Percentiles rank a stretch among this genome's conserved stretches.
These are phyloP conservation scores for Phyllosticta citriasiana DNA, from an alignment of 2,329 filamentous ascomycete species.

Conservation along the genomic window DNA sequence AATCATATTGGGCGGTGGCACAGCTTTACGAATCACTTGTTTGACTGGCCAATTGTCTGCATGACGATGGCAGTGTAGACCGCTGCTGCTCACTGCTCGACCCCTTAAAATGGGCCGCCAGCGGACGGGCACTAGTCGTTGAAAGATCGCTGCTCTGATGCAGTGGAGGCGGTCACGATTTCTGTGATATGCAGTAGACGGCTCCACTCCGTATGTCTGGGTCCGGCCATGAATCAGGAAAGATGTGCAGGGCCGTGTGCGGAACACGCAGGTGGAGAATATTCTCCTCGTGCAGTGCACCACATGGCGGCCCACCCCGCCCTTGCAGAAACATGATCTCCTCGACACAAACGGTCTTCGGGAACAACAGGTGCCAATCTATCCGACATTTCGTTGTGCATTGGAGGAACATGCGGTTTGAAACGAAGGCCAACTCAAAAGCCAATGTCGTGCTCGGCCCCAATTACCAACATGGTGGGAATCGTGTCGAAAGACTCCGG, in stretches of 20 bases:
- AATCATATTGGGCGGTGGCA: background rate
- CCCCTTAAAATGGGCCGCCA: background rate
- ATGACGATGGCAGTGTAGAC: background rate
- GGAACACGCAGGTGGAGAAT: background rate
- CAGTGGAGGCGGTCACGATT: background rate
- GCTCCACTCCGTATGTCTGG: background rate
- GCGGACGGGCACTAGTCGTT: background rate
- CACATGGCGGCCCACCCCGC: background rate
- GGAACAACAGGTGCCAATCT: background rate
- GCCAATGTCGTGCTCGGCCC: background rate
- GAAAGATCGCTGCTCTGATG: background rate
- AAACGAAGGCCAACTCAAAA: background rate
- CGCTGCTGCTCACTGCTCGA: background rate
- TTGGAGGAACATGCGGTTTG: background rate
- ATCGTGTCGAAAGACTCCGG: background rate
- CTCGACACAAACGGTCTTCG: background rate
- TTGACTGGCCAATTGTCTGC: background rate
- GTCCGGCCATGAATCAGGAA: background rate
- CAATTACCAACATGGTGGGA: constrained; percentile 1
- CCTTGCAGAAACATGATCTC: background rate
- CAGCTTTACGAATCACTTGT: background rate
- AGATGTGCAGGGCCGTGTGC: background rate
- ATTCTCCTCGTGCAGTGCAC: background rate
- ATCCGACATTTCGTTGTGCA: background rate
- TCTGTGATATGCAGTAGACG: background rate